A percentile compares a stretch with the other conserved stretches of the same genome.
phyloP scores from a whole-genome alignment of 208 protist species.

The Trypanosoma lewisi region DNA sequence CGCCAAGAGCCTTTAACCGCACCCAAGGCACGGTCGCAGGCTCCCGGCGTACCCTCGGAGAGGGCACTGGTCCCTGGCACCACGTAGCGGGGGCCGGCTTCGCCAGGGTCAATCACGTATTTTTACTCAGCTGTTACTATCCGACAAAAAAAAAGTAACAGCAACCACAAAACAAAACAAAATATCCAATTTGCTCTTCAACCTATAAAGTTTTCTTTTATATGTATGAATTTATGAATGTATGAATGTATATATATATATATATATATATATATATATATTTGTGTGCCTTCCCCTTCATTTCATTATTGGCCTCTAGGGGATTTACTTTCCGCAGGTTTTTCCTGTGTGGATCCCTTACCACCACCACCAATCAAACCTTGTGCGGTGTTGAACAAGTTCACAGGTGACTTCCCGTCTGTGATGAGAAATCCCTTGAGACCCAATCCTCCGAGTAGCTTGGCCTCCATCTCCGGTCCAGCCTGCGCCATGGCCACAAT shows the following conservation, averaged over 20 bases:
- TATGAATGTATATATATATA: constrained; percentile 14
- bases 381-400: constrained; percentile 94
- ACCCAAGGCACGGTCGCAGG: too few relatives aligned
- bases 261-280: constrained; percentile 13
- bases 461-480: constrained; percentile 94
- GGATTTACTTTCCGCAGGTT: not conserved
- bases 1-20: too few relatives aligned
- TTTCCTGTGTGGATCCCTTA: constrained; percentile 2
- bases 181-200: too few relatives aligned
- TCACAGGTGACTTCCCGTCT: constrained; percentile 94
- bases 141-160: too few relatives aligned
- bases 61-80: too few relatives aligned
- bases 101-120: too few relatives aligned
- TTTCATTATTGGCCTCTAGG: not conserved
- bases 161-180: too few relatives aligned
- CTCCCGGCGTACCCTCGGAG: too few relatives aligned
- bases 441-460: constrained; percentile 93
- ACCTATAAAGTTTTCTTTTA: not conserved
- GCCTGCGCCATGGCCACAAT: constrained; percentile 90
- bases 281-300: not conserved
- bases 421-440: constrained; percentile 96
- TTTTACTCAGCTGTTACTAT: too few relatives aligned
- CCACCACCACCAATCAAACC: constrained; percentile 78
- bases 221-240: constrained; percentile 4
- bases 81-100: too few relatives aligned